Conservation (phyloP, 352 stramenopile genomes). For the Phytophthora sansomeana region DNA sequence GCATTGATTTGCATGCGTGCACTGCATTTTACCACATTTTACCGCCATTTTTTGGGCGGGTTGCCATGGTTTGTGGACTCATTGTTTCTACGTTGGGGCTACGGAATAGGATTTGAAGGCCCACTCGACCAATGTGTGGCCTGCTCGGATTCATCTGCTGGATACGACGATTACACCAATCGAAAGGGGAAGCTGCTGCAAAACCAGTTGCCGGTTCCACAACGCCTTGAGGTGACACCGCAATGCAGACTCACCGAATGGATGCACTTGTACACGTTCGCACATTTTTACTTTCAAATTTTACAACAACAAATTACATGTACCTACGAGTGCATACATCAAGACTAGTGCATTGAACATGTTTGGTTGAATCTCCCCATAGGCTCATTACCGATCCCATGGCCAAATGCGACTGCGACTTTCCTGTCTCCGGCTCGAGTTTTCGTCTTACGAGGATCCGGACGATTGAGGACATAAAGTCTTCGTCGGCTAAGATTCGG, state of each 20-base stretch:
- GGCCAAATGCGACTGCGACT: constrained; percentile 9
- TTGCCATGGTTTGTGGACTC: constrained; percentile 26
- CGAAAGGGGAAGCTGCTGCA: constrained; percentile 22
- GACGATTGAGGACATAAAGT: constrained; percentile 10
- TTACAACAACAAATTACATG: no score
- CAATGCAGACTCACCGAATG: constrained; percentile 1
- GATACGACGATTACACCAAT: constrained; percentile 19
- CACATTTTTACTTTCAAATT: no score
- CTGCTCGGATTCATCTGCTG: constrained; percentile 22
- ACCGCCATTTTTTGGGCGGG: not conserved
- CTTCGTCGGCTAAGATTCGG: constrained; percentile 10
- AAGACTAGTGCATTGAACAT: not conserved
- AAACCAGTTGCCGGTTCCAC: constrained; percentile 25
- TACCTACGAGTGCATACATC: constrained; percentile 1
- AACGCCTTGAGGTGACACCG: constrained; percentile 11
- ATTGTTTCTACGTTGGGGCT: constrained; percentile 31
- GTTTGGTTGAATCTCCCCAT: not conserved
- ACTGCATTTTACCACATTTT: not conserved
- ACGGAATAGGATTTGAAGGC: constrained; percentile 20
- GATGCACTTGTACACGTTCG: no score
- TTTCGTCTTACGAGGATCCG: constrained; percentile 29
- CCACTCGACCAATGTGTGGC: constrained; percentile 20
- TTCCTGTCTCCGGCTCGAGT: constrained; percentile 27
- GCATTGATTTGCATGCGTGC: not conserved
- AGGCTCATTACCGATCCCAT: constrained; percentile 10